A percentile compares a stretch with the other conserved stretches of the same genome.
phyloP scores from a whole-genome alignment of 2,329 filamentous ascomycete genomes.

The Cyphellophora attinorum region DNA sequence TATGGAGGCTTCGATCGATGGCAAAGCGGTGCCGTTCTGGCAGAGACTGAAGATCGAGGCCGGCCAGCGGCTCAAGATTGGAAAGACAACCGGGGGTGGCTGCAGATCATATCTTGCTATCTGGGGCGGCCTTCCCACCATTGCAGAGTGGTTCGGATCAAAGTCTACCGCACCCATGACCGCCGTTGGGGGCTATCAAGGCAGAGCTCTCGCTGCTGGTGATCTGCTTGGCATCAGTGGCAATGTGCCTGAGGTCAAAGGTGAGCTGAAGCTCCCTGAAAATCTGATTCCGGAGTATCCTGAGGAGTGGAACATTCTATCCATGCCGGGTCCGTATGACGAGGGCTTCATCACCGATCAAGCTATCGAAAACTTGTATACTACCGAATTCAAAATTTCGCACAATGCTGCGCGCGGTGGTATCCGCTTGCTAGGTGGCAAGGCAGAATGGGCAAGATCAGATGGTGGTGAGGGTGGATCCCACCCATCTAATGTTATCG shows the following conservation, averaged over 20 bases:
- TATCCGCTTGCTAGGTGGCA: slow-evolving; percentile 50
- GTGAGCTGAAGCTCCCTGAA: slow-evolving; percentile 32
- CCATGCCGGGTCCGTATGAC: slow-evolving; percentile 49
- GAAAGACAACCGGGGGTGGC: slow-evolving; percentile 42
- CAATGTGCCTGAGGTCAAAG: slow-evolving; percentile 24
- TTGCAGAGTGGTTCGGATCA: slow-evolving; percentile 49
- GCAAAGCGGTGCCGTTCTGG: slow-evolving; percentile 44
- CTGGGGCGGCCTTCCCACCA: slow-evolving; percentile 43
- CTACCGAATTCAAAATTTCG: slow-evolving; percentile 48
- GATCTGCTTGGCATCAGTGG: slow-evolving; percentile 41
- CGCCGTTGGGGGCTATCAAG: slow-evolving; percentile 51
- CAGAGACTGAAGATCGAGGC: slow-evolving; percentile 39
- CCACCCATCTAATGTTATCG: slow-evolving; percentile 51
- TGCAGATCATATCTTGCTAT: slow-evolving; percentile 52
- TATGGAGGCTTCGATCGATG: slow-evolving; percentile 44
- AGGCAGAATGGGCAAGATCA: slow-evolving; percentile 48
- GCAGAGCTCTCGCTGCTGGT: slow-evolving; percentile 44
- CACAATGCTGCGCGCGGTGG: slow-evolving; percentile 54
- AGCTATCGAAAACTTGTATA: slow-evolving; percentile 49
- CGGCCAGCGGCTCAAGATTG: slow-evolving; percentile 46
- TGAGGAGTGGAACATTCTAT: slow-evolving; percentile 42
- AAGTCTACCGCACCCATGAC: slow-evolving; percentile 51
- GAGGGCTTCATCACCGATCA: slow-evolving; percentile 42
- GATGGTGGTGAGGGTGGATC: slow-evolving; percentile 55
- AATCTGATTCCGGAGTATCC: slow-evolving; percentile 40